Evolutionary conservation across 2,329 filamentous ascomycete species (phyloP), one percentile per base, ranked within the genome.

Genomic region (Ophiosphaerella korrae): DNA sequence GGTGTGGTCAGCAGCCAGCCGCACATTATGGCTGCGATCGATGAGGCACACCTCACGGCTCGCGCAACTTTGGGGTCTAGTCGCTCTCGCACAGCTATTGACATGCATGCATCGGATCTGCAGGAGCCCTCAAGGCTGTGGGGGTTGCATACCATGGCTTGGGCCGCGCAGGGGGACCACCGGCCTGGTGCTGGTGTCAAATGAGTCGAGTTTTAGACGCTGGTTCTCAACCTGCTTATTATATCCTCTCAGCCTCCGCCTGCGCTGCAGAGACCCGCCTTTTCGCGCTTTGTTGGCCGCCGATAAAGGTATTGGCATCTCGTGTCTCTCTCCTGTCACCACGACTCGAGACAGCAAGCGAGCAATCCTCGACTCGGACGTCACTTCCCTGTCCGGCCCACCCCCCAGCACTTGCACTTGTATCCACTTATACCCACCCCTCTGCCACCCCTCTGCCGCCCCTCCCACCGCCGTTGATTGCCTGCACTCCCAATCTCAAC

Each of bases 251-350:
- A 32, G 12, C 31, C n/a, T 26, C 42, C 34, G 38, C 48, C 23
- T 40, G 46, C 50, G 52, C 48, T 46, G 33, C 42, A 49, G 26
- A 47, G 54, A 50, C 55, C 52, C 52, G 57, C 52, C 48, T 54
- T 60, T 52, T 39, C 44, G 51, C 48, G 50, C 47, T 48, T 46
- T 45, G 18, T 46, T 24, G 16, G 18, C 18, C 18, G 18, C 18
- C 18, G 18, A 21, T 4, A 21, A 21, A 21, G 29, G 26, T 18
- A 9, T 1, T 8, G 32, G 40, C 32, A 12, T 23, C 40, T 34
- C n/a, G 14, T 7, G 5, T 14, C 12, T n/a, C 52, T 32, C 34
- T 50, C 48, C 44, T 45, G 42, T 41, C 48, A 42, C 47, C 42
- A 47, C 36, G 18, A 41, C 35, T 46, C 36, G 44, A 46, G 36